Evolutionary conservation across 345 rosid species (phyloP).

Genomic region (Eucalyptus rudis): DNA sequence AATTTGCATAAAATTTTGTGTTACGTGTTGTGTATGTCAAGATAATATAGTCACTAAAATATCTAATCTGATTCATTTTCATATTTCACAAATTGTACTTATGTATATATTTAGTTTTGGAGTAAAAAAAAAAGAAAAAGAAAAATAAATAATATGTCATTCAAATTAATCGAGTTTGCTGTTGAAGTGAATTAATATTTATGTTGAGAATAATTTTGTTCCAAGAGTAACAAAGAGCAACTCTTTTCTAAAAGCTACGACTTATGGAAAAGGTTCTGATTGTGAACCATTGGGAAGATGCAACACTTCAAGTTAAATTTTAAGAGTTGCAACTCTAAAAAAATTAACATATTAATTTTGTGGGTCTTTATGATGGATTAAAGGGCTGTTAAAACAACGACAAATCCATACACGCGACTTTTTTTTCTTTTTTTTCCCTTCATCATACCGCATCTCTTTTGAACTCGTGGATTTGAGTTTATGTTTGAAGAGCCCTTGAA

Average conservation of each 20-base stretch:
- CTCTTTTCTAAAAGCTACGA: background rate
- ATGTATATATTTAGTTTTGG: background rate
- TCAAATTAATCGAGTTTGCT: background rate
- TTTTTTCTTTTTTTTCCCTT: background rate
- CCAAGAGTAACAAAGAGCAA: background rate
- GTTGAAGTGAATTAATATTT: background rate
- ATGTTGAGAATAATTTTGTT: background rate
- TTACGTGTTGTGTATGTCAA: background rate
- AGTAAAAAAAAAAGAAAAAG: background rate
- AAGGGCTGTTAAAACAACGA: background rate
- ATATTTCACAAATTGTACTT: background rate
- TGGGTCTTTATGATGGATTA: background rate
- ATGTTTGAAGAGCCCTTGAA: background rate
- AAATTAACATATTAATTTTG: background rate
- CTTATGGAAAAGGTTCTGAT: background rate
- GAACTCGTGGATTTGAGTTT: background rate
- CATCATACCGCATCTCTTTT: background rate
- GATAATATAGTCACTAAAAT: background rate
- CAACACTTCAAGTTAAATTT: background rate
- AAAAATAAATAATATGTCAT: background rate
- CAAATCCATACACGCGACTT: background rate
- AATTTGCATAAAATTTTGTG: background rate
- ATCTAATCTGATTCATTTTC: background rate
- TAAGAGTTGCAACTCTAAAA: background rate
- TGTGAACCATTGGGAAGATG: background rate